Base-by-base conservation (phyloP, 192 early-diverging fungal species). In the Backusella australiensis region DNA sequence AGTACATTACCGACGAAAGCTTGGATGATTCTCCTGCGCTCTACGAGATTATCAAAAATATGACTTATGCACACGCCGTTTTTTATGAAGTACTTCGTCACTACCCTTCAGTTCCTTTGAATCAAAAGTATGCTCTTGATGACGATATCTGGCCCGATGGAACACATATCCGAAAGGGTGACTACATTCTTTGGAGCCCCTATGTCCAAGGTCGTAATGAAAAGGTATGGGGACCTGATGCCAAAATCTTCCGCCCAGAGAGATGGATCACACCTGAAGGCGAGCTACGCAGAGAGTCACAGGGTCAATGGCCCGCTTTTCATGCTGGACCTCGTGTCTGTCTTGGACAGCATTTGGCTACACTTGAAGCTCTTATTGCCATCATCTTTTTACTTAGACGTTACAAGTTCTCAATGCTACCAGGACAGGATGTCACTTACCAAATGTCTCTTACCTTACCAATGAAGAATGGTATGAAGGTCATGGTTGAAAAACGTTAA, bases 121-220 rank as follows among this genome's bases (percentile, higher is more conserved):
- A 92, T 53, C 38, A 78, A 14, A 92, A 92, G 77, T 75, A 80
- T 32, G 85, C 87, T 17, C 69, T 90, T 29, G 63, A 84, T 1
- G 90, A 93, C 41, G 85, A 86, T 42, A 72, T 90, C 8, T 81
- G 90, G 19, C 92, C 92, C 8, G 86, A 91, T 77, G 91, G 91
- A 8, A 86, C 83, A n/a, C 34, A 63, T 5, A 80, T 94, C 41
- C 67, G 80, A 34, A 83, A 80, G 39, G 91, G 91, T 23, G 83
- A 88, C 9, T 59, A 66, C 14, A 83, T 93, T 5, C 52, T 78
- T 5, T 92, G 84, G 85, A 80, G 67, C 26, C 81, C 85, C 0
- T 94, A 87, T 65, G 76, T 77, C 1, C 86, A 89, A 76, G 90
- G 89, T 14, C 78, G 90, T 29, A 78, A 74, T 26, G 70, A 82